Percentiles rank a stretch among this genome's conserved stretches.
phyloP scores from a whole-genome alignment of 257 asterid species.

The Rehmannia glutinosa region DNA sequence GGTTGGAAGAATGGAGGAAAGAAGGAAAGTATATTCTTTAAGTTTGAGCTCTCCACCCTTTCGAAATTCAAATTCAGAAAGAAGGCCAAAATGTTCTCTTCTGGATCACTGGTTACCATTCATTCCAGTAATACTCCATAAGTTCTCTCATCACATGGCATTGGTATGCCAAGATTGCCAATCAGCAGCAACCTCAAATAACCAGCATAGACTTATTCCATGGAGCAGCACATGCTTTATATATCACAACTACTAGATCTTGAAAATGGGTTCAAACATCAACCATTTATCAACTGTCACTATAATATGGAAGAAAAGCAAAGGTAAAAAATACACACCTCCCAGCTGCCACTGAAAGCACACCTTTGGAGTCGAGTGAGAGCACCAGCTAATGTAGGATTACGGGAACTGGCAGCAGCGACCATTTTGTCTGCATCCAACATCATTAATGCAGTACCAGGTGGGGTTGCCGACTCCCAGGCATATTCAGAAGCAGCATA shows the following conservation, averaged over 20 bases:
- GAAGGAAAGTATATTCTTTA: background rate
- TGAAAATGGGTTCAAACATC: conserved; percentile 8
- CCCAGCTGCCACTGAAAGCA: conserved; percentile 99
- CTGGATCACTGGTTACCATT: background rate
- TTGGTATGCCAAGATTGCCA: background rate
- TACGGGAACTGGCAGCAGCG: conserved; percentile 99
- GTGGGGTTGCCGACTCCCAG: conserved; percentile 99
- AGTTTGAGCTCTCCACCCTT: background rate
- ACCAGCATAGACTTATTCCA: background rate
- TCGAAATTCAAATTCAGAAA: background rate
- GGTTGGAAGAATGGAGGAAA: conserved; percentile 5
- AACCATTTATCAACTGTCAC: conserved; percentile 10
- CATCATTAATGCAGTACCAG: conserved; percentile 99
- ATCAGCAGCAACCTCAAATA: conserved; percentile 1
- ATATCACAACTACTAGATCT: conserved; percentile 6
- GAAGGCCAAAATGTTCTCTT: background rate
- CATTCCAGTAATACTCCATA: background rate
- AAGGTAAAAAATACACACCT: conserved; percentile 45
- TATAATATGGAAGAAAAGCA: conserved; percentile 9
- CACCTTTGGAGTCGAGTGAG: conserved; percentile 97
- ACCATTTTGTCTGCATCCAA: conserved; percentile 99
- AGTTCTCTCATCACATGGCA: conserved; percentile 1
- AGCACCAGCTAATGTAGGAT: conserved; percentile 97
- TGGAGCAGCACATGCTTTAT: conserved; percentile 1
- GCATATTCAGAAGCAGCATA: conserved; percentile 99